Percentiles rank a stretch among this genome's conserved stretches.
These are phyloP conservation scores for Penicillium herquei DNA, from an alignment of 495 filamentous ascomycete species.

Conservation along the genomic window DNA sequence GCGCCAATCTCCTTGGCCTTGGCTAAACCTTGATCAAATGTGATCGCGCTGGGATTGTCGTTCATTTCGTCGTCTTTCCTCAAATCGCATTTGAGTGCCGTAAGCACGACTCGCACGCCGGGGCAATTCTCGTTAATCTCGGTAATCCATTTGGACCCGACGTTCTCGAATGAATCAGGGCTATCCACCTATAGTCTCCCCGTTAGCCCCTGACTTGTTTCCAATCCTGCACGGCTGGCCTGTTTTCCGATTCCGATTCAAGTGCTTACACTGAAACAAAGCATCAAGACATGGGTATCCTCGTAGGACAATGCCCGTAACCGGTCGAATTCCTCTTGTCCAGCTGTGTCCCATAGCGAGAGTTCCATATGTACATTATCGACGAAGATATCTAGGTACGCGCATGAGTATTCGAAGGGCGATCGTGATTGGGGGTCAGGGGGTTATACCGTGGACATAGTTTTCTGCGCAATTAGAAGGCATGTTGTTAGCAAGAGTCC, in stretches of 20 bases:
- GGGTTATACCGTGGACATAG: constrained; percentile 86
- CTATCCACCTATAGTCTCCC: constrained; percentile 67
- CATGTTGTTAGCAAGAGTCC: constrained; percentile 27
- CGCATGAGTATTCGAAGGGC: constrained; percentile 13
- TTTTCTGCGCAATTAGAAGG: constrained; percentile 60
- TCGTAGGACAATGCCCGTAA: constrained; percentile 94
- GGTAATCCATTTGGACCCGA: constrained; percentile 95
- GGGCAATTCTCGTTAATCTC: constrained; percentile 98
- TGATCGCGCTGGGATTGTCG: constrained; percentile 67
- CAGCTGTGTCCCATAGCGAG: constrained; percentile 96
- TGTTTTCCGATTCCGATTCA: background rate
- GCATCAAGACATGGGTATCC: constrained; percentile 96
- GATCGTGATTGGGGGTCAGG: background rate
- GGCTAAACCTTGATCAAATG: constrained; percentile 88
- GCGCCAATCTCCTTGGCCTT: constrained; percentile 87
- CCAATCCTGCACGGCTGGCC: background rate
- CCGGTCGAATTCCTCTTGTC: constrained; percentile 98
- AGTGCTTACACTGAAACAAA: constrained; percentile 78
- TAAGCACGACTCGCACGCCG: constrained; percentile 90
- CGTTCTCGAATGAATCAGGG: constrained; percentile 94
- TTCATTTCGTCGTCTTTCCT: constrained; percentile 66
- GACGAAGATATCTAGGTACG: constrained; percentile 83
- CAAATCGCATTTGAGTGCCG: constrained; percentile 95
- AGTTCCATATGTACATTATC: constrained; percentile 95
- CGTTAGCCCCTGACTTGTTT: constrained; percentile 6